Base-by-base conservation (phyloP, 208 protist genomes). In the Novymonas esmeraldas region DNA sequence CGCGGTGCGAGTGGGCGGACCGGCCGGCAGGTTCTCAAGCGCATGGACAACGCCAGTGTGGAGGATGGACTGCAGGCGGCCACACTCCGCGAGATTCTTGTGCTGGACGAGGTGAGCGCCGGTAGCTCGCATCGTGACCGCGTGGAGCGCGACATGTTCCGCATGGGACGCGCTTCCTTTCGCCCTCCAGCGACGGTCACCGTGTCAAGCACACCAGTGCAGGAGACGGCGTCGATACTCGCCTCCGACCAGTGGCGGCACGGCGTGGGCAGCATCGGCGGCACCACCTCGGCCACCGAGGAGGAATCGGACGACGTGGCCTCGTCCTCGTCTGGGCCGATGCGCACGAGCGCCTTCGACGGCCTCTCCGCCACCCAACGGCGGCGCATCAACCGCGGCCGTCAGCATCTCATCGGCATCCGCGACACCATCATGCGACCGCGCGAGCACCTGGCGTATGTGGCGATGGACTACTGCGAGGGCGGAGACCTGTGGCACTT, bases 401-500 rank as follows among this genome's bases (percentile, higher is more conserved):
- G 66, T 11, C 52, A 58, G 22, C 95, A 90, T 73, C 79, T 97
- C 14, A 76, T 96, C 20, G 80, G 92, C 49, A 69, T 99, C n/a
- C 72, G 90, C 49, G 98, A 99, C 65, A 93, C 99, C 29, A 92
- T 99, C 28, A 79, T 98, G 62, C 92, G 91, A 13, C 82, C 94
- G 3, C 56, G 45, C 22, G 70, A 67, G 34, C 79, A 82, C 9
- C 93, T 94, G 36, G 85, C 98, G 4, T 98, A 95, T 34, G 73
- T 99, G 10, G 97, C 98, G 2, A 97, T 98, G 50, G 98, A 99
- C 81, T 98, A 89, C 80, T 86, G 98, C 44, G 96, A 98, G 9
- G 81, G 96, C 18, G 87, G 97, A 20, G 98, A 99, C 70, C 71
- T 99, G 52, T 98, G 98, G 74, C 90, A 93, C 61, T 99, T 94